Percentiles rank a stretch among this genome's conserved stretches.
These are phyloP conservation scores for Ramaria sp. DNA, from an alignment of 768 basidiomycete species.

Conservation along the genomic window DNA sequence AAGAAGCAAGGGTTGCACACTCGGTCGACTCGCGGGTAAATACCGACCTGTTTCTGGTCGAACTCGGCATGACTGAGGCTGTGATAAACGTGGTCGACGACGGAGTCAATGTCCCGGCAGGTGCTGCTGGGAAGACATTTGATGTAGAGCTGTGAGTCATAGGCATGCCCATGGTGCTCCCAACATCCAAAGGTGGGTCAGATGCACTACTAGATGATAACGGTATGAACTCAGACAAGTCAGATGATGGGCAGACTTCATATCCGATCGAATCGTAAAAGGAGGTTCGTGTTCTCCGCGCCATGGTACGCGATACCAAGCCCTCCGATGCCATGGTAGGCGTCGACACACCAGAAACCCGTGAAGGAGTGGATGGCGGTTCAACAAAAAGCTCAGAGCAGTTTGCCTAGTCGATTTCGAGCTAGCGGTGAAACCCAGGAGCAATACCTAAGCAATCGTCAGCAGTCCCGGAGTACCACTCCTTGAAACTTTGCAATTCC, in stretches of 20 bases:
- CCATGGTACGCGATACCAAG: neutral
- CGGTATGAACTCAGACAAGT: slow-evolving; percentile 7
- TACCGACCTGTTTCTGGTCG: slow-evolving; percentile 27
- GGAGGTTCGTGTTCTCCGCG: neutral
- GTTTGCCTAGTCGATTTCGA: too few relatives aligned
- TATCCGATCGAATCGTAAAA: slow-evolving; percentile 8
- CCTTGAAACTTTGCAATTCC: too few relatives aligned
- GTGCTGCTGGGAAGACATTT: slow-evolving; percentile 4
- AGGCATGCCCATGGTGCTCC: neutral
- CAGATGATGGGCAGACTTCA: slow-evolving; percentile 6
- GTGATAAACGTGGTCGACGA: slow-evolving; percentile 17
- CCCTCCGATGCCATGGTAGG: neutral
- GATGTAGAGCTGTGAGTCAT: neutral
- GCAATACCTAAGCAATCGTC: too few relatives aligned
- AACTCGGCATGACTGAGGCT: slow-evolving; percentile 20
- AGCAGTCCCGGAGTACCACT: too few relatives aligned
- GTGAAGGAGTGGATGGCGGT: neutral
- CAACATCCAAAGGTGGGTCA: neutral
- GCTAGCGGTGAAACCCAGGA: too few relatives aligned
- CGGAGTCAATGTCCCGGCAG: slow-evolving; percentile 16
- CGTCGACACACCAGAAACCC: neutral
- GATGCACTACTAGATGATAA: neutral
- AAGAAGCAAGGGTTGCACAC: slow-evolving; percentile 9
- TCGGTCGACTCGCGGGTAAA: slow-evolving; percentile 36
- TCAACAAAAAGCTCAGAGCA: too few relatives aligned